Percentiles rank a stretch among this genome's conserved stretches.
Conservation (phyloP, 139 green algal species). For the Eudorina sp. region DNA sequence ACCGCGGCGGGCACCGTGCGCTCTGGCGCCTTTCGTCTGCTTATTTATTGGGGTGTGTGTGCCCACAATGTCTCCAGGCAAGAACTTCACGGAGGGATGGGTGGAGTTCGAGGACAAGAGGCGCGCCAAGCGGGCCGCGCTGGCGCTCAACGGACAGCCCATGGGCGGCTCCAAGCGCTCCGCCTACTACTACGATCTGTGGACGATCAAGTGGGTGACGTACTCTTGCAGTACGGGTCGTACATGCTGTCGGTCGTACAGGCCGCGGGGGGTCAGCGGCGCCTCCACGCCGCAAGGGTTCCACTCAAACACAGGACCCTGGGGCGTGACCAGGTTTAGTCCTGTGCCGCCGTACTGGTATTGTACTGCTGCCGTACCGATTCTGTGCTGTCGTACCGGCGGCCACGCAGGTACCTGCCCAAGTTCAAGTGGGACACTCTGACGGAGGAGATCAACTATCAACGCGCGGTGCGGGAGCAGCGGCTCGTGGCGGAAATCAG, state of each 20-base stretch:
- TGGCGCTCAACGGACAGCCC: conserved; percentile 80
- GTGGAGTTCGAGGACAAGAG: conserved; percentile 96
- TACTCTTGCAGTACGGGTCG: neutral
- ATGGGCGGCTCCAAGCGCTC: conserved; percentile 87
- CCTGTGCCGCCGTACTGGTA: too few relatives aligned
- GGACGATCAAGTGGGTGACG: conserved; percentile 82
- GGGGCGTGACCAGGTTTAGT: too few relatives aligned
- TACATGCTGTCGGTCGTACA: neutral
- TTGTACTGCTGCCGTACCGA: too few relatives aligned
- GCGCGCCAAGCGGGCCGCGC: conserved; percentile 84
- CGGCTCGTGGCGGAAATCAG: conserved; percentile 87
- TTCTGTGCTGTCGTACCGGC: neutral
- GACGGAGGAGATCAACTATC: conserved; percentile 93
- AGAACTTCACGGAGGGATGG: conserved; percentile 97
- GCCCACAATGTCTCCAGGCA: too few relatives aligned
- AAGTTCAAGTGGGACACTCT: conserved; percentile 98
- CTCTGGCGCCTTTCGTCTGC: too few relatives aligned
- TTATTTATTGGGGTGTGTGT: too few relatives aligned
- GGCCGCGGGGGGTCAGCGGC: too few relatives aligned
- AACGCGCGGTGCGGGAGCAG: conserved; percentile 88
- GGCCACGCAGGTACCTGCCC: conserved; percentile 78
- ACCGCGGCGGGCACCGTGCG: too few relatives aligned
- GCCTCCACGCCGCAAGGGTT: too few relatives aligned
- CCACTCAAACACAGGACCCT: too few relatives aligned
- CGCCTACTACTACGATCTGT: conserved; percentile 94